Base-by-base conservation (phyloP, 169 alveolate species). In the Cryptosporidium parvum region DNA sequence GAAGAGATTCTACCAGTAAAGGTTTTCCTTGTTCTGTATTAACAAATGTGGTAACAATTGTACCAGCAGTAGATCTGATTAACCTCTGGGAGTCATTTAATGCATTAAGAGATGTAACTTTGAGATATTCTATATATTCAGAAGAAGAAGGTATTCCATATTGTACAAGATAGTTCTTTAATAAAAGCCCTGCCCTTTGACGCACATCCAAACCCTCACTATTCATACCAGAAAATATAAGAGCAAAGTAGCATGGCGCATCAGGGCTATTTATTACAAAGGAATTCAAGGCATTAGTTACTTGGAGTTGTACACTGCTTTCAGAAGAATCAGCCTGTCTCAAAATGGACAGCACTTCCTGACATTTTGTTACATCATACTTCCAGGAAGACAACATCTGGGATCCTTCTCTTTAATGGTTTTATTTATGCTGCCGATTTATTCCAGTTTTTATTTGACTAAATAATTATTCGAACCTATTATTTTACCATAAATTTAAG, bases 101-200 rank as follows among this genome's bases (percentile, higher is more conserved):
- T 26, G 75, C 89, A 52, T 45, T 84, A 53, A 75, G 70, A 56
- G 70, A 85, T 84, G 86, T 70, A 73, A 35, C 56, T 67, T 86
- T 85, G 69, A 86, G 68, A 86, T 84, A 86, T 70, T 85, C 86
- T 62, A 84, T 80, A 70, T 70, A 75, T 70, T 80, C 91, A 73
- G 70, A 65, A 42, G 75, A 65, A 58, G 85, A 80, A 48, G 92
- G 92, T 52, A 72, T 58, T 56, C 92, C 91, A 85, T 70, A 86
- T 67, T 51, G 93, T 68, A 62, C 70, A 70, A 94, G 80, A 29
- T 59, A 85, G 85, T 91, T 92, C 89, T 94, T 94, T 85, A 94
- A 84, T 69, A 91, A 75, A 31, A 94, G 84, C n/a, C 96, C 96
- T 52, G 94, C 96, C 21, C 92, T 91, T 85, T 94, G 96, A 44